Evolutionary conservation across 768 basidiomycete species (phyloP), one percentile per base, ranked within the genome.

Genomic region (Kondoa subrosea): DNA sequence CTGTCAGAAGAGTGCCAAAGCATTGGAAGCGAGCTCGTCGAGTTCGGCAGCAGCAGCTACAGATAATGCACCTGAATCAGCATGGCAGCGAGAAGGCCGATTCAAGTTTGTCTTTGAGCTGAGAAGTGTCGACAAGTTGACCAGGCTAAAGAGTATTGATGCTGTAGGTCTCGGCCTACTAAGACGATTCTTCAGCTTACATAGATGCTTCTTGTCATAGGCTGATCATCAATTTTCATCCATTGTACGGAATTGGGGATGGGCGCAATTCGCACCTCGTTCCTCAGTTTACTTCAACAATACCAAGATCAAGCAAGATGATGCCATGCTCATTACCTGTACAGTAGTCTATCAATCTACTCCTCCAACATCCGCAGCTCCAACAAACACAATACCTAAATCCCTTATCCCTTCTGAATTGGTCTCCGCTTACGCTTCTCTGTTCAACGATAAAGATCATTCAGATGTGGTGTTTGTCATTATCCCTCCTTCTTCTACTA

Each of bases 381-480:
- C 31, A n/a, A 4, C 57, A 71, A 64, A 57, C 72, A 4, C 56
- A 58, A 34, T 58, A 21, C 62, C 33, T 62, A 70, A 62, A 69
- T 34, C 70, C 26, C 73, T 78, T 14, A 76, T 79, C 3, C 79
- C 79, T 8, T 73, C 72, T 32, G 74, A 74, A 26, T 71, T 79
- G 58, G 71, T 79, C 40, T 67, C 57, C n/a, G 74, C 76, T 4
- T 76, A 77, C 50, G 77, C 77, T 0, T 71, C 72, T 3, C 59
- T 78, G 57, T 75, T 79, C 59, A 75, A 79, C 69, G 77, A 79
- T 69, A 59, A n/a, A 58, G 75, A 75, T 27, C 78, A 78, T 65
- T 74, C 75, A 15, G 78, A 79, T 63, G 70, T 79, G 34, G 76
- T 76, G 57, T 79, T 79, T 66, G 69, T 77, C 64, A 76, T 79